Base-by-base conservation (phyloP, 352 stramenopile genomes). In the Globisporangium canariense region DNA sequence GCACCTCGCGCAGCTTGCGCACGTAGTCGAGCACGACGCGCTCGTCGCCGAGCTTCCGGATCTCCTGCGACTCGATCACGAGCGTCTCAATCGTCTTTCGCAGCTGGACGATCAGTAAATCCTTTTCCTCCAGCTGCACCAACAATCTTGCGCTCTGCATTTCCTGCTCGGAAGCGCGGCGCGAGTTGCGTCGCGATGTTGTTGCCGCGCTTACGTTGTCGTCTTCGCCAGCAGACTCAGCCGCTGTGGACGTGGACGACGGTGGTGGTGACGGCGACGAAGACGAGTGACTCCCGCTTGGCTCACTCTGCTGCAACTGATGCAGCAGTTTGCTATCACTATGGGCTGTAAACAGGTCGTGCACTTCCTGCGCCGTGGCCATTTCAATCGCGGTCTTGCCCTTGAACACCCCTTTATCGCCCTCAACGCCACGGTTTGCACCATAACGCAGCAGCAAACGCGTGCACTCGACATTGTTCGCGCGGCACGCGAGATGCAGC, bases 1-100 rank as follows among this genome's bases (percentile, higher is more conserved):
- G 16, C 51, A 86, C 77, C 65, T 93, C 77, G 14, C 87, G 80
- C 51, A 96, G 65, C 51, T 92, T 93, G 18, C 87, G 87, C 16
- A 96, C 80, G 68, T 93, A 96, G 32, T 94, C 82, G 4, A 96
- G 70, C 67, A 96, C 87, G 1, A 86, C 79, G 34, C 76, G 74
- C 56, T 96, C 81, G 70, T 94, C 84, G 18, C 87, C 85, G 8
- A 94, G 77, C 69, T 92, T 89, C 34, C 82, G 69, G 52, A 82
- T 86, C 66, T 96, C 85, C 47, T 94, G 80, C 9, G 75, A 70
- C 51, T 96, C 85, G 18, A 86, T 64, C 32, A 92, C 85, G 5
- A 96, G 74, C 8, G 68, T 62, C 63, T 96, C 87, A 25, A 96
- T 94, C 4, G 83, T 92, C 43, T 77, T 79, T 59, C 90, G 88